Evolutionary conservation across 352 stramenopile genomes (phyloP), one percentile per base, ranked within the genome.

Genomic region (Globisporangium camurandrum): DNA sequence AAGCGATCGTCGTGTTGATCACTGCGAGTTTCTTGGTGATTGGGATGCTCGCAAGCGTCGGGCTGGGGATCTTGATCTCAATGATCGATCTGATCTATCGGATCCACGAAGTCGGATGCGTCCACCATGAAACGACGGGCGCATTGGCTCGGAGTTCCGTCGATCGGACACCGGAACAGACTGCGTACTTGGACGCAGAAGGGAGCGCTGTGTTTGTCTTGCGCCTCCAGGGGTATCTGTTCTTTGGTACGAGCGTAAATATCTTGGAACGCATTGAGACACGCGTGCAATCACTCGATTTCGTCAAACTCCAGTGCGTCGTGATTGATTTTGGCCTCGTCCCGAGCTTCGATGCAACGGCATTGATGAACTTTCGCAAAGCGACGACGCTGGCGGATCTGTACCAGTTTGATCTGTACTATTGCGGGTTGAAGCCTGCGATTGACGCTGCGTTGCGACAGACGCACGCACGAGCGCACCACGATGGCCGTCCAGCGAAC

Each of bases 311-410:
- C 22, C 45, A 75, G 46, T 86, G 68, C 45, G 64, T 89, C 7
- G 65, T 89, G 36, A 84, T 92, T 34, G 81, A 92, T 51, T 87
- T 92, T 46, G 81, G 80, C 2, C 75, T 87, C 26, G 81, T 92
- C 8, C 71, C 80, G 0, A 82, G 71, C 28, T 87, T 89, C 34
- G 81, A 92, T 51, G 78, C 76, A 7, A 88, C 81, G 7, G 80
- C 80, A 22, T 51, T 92, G 44, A 62, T 88, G 8, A 88, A 86
- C 38, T 87, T 92, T 23, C 73, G 81, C 36, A 87, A 89, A 47
- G 51, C 67, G 5, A 76, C 75, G 2, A 64, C 57, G 4, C 63
- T 88, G 11, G 77, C 81, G 5, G 70, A 87, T 17, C 61, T 71
- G 39, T 84, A 77, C 50, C 66, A 71, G 34, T 88, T 89, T 22